These are phyloP conservation scores for Xylariaceae sp. DNA, from an alignment of 2,329 filamentous ascomycete species.

Conservation along the genomic window DNA sequence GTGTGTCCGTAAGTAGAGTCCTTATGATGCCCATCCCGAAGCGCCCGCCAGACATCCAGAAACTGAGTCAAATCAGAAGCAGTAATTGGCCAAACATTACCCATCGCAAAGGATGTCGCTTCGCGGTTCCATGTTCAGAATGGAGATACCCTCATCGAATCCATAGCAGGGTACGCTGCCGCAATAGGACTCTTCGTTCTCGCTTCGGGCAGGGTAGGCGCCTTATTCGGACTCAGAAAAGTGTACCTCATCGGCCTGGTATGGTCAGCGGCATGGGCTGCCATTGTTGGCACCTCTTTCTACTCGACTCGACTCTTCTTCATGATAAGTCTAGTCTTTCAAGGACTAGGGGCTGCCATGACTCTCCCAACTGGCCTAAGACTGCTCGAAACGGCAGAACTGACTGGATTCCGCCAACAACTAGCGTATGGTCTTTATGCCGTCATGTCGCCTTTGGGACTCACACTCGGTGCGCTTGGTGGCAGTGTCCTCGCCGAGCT, in stretches of 20 bases:
- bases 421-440: slow-evolving; percentile 53
- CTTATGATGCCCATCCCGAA: not conserved
- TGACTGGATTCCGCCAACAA: slow-evolving; percentile 52
- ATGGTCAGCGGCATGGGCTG: slow-evolving; percentile 51
- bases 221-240: slow-evolving; percentile 52
- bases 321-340: slow-evolving; percentile 48
- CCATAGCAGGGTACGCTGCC: slow-evolving; percentile 52
- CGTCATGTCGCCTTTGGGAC: slow-evolving; percentile 43
- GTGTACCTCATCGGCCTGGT: slow-evolving; percentile 49
- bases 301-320: slow-evolving; percentile 37
- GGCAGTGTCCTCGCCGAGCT: slow-evolving; percentile 36
- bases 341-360: slow-evolving; percentile 59
- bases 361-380: slow-evolving; percentile 60
- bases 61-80: slow-evolving; percentile 30
- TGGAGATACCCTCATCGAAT: slow-evolving; percentile 47
- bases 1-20: slow-evolving; percentile 32
- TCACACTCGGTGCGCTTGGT: slow-evolving; percentile 39
- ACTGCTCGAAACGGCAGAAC: slow-evolving; percentile 54
- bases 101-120: slow-evolving; percentile 46
- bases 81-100: slow-evolving; percentile 43
- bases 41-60: not conserved
- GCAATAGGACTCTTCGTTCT: slow-evolving; percentile 54
- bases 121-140: slow-evolving; percentile 40
- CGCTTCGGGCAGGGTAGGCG: slow-evolving; percentile 51
- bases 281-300: slow-evolving; percentile 42